Evolutionary conservation across 164 flowering plant species (phyloP).

Genomic region (Sedum album): DNA sequence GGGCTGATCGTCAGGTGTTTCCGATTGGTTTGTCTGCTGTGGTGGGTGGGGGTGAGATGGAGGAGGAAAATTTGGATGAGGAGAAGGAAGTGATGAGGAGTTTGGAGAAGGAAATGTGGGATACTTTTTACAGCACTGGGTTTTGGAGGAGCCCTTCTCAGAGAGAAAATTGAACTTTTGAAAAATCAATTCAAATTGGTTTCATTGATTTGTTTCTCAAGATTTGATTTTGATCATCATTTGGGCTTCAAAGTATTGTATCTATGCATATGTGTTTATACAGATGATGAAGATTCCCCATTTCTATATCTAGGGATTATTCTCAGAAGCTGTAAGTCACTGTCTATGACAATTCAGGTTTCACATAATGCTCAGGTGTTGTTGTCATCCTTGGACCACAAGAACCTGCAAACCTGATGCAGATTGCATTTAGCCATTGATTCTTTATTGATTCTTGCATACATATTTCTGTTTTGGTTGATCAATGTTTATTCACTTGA

Average conservation of each 20-base stretch:
- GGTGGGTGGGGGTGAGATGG: not conserved
- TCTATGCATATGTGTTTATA: no score
- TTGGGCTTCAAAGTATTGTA: not conserved
- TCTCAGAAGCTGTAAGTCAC: no score
- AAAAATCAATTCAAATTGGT: not conserved
- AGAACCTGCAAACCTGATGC: no score
- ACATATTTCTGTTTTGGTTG: no score
- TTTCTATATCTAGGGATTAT: no score
- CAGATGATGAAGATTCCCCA: no score
- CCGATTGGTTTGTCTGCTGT: slow-evolving; percentile 5
- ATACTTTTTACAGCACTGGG: slow-evolving; percentile 52
- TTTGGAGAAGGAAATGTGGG: slow-evolving; percentile 89
- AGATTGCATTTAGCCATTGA: no score
- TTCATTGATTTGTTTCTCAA: not conserved
- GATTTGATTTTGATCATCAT: not conserved
- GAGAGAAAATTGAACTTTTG: slow-evolving; percentile 14
- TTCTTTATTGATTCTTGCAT: no score
- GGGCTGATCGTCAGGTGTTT: slow-evolving; percentile 23
- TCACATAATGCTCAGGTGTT: no score
- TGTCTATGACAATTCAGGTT: no score
- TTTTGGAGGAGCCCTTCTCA: slow-evolving; percentile 89
- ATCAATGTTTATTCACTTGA: no score
- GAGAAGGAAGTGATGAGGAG: slow-evolving; percentile 31
- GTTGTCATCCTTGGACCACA: no score
- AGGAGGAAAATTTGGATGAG: not conserved